A percentile compares a stretch with the other conserved stretches of the same genome.
Conservation (phyloP, 2,329 filamentous ascomycete genomes). For the Geosmithia morbida region DNA sequence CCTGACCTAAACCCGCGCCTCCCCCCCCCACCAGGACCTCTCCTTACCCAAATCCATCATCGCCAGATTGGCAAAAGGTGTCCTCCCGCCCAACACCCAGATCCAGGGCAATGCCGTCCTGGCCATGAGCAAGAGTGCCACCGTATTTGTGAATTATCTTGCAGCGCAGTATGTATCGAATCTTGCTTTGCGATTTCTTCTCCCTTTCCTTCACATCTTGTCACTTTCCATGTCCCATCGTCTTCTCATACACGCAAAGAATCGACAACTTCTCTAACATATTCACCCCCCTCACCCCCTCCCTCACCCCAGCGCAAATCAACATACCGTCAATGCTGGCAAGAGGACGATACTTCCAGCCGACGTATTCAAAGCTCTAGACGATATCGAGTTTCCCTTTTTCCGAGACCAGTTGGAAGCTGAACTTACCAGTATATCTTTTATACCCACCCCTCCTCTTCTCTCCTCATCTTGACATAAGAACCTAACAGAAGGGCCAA, state of each 20-base stretch:
- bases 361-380: slow-evolving; percentile 64
- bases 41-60: slow-evolving; percentile 70
- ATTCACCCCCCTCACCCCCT: background rate
- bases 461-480: background rate
- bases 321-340: slow-evolving; percentile 48
- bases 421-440: slow-evolving; percentile 55
- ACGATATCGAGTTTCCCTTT: slow-evolving; percentile 67
- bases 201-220: background rate
- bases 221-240: background rate
- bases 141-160: slow-evolving; percentile 71
- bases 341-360: slow-evolving; percentile 68
- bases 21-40: slow-evolving; percentile 44
- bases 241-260: no score
- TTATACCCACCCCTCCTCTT: background rate
- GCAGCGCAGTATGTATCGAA: slow-evolving; percentile 60
- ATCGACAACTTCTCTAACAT: no score
- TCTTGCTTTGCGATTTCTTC: no score
- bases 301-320: slow-evolving; percentile 47
- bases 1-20: no score
- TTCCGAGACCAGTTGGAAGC: slow-evolving; percentile 53
- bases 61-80: slow-evolving; percentile 64
- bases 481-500: no score
- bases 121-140: slow-evolving; percentile 68
- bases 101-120: slow-evolving; percentile 72
- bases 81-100: slow-evolving; percentile 66